Evolutionary conservation across 176 grass and related monocot species (phyloP).

Genomic region (Ensete ventricosum): DNA sequence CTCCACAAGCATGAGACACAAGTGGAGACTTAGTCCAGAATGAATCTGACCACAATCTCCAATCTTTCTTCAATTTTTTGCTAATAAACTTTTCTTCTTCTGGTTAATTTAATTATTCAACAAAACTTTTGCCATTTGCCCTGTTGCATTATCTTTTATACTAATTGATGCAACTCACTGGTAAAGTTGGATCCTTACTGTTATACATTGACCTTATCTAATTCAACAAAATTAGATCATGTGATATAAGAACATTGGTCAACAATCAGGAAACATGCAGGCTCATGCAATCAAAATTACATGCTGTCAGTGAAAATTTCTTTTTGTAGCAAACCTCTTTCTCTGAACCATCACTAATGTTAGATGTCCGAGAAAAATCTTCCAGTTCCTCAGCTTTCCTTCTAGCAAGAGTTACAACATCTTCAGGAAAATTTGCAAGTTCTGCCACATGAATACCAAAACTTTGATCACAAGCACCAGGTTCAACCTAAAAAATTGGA

Average conservation of each 20-base stretch:
- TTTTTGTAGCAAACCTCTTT: slow-evolving; percentile 47
- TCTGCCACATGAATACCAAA: slow-evolving; percentile 98
- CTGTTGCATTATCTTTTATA: too few species aligned
- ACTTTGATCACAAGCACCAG: slow-evolving; percentile 90
- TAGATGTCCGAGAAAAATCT: slow-evolving; percentile 64
- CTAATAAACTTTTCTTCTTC: too few species aligned
- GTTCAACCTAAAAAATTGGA: slow-evolving; percentile 64
- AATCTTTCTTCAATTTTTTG: too few species aligned
- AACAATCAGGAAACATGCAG: slow-evolving; percentile 3
- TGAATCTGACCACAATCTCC: too few species aligned
- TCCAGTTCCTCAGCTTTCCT: slow-evolving; percentile 93
- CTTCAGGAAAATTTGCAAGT: slow-evolving; percentile 95
- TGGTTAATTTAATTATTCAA: too few species aligned
- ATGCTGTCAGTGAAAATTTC: background rate
- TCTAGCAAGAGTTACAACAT: slow-evolving; percentile 72
- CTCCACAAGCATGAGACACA: too few species aligned
- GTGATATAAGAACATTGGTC: background rate
- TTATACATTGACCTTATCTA: too few species aligned
- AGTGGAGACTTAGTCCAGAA: too few species aligned
- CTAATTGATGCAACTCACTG: too few species aligned
- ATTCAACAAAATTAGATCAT: background rate
- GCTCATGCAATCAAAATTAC: background rate
- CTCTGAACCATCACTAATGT: slow-evolving; percentile 29
- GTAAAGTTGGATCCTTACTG: too few species aligned
- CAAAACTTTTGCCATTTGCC: too few species aligned